phyloP scores from a whole-genome alignment of 208 protist species.

The Leptomonas seymouri region DNA sequence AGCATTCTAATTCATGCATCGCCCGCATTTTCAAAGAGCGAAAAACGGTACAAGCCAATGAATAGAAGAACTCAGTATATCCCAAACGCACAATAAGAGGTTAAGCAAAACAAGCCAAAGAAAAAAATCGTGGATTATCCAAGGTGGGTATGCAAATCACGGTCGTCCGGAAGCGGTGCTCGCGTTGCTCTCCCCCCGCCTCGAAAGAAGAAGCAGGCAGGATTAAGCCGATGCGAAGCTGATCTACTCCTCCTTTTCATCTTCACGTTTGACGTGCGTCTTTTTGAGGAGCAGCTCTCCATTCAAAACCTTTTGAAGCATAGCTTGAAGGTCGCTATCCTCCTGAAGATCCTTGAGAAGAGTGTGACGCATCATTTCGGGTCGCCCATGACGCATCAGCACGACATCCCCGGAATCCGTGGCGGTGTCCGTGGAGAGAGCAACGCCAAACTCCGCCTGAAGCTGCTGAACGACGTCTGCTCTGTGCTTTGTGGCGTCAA shows the following conservation, averaged over 20 bases:
- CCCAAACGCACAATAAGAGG: no score
- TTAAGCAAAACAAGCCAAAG: no score
- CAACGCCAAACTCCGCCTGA: constrained; percentile 18
- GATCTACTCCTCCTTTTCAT: background rate
- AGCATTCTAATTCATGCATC: no score
- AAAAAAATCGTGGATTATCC: no score
- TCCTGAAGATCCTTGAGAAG: constrained; percentile 23
- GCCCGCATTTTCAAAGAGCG: no score
- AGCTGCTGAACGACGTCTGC: constrained; percentile 14
- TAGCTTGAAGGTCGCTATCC: constrained; percentile 20
- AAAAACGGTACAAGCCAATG: no score
- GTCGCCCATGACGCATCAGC: constrained; percentile 42
- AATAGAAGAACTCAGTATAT: no score
- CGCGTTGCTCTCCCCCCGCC: no score
- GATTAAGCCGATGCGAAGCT: background rate
- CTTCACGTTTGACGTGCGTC: background rate
- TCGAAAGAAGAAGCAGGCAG: no score
- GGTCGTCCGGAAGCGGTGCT: no score
- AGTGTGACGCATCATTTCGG: constrained; percentile 24
- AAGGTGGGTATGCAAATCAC: no score
- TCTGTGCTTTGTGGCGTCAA: constrained; percentile 41
- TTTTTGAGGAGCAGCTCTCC: constrained; percentile 30
- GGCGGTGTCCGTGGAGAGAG: background rate
- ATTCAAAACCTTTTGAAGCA: constrained; percentile 37
- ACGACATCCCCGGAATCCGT: constrained; percentile 25